Base-by-base conservation (phyloP, 129 eudicot genomes). In the Dittrichia graveolens region DNA sequence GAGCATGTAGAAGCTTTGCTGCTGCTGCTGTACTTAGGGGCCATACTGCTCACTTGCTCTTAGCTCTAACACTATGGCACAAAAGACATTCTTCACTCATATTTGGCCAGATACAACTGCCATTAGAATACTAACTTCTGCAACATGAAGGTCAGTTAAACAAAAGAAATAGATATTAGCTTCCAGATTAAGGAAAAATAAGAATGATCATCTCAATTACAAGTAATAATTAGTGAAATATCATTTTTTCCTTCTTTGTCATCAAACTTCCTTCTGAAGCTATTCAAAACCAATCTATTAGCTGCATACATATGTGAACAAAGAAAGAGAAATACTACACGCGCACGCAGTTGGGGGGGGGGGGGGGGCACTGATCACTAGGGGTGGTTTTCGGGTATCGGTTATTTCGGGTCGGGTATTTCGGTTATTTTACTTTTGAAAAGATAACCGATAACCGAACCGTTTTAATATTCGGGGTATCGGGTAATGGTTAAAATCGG, bases 1-100 rank as follows among this genome's bases (percentile, higher is more conserved):
- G 81, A 70, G 47, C 81, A 78, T 61, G 65, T 37, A 52, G 42
- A 77, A 60, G 71, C 40, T 77, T 77, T 77, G 69, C 7, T 73
- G 70, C 15, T 56, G 40, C 34, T 76, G 49, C 8, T 77, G 31
- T 69, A 41, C 57, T 77, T 77, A 4, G 40, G 49, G 48, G 72
- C 81, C 81, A 77, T 77, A 7, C 6, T 60, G 9, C 5, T 76
- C 69, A 68, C 37, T 76, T 59, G 37, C 18, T 24, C 19, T 77
- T 61, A 38, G 42, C 75, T 41, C 47, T 41, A 40, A 54, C 64
- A 53, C 53, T 61, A 7, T 11, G 15, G 8, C 41, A 52, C 54
- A 40, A 63, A 10, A 54, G 40, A 39, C 11, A 61, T 6, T 13
- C 34, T 61, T 39, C 67, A 61, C 68, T 44, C 68, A 72, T 72